Evolutionary conservation across 2,329 filamentous ascomycete species (phyloP), one percentile per base, ranked within the genome.

Genomic region (Amphichorda felina): DNA sequence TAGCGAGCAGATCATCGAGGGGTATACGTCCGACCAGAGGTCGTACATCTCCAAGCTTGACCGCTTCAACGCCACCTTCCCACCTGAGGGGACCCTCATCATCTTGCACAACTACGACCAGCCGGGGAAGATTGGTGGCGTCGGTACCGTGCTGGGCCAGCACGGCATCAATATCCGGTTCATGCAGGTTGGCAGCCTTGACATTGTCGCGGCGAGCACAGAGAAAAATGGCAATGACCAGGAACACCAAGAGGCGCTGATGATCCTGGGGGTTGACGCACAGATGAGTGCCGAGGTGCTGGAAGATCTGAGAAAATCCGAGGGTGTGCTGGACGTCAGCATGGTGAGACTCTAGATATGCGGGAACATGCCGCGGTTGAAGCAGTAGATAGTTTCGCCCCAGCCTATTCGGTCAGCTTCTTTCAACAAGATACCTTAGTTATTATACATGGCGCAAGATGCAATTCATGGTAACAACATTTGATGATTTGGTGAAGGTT

Each of bases 81-180:
- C 73, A 9, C 82, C 83, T 0, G 71, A 81, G 40, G 83, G 83
- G 1, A 84, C 75, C 0, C 54, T 89, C 39, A 63, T 88, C n/a
- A 79, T 89, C 40, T 72, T 85, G 47, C 73, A 85, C 49, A 89
- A 89, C 59, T 87, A 83, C 48, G 83, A 91, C 50, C 70, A 78
- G 43, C 82, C 82, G 0, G 84, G 84, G 9, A 88, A 87, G 64
- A 89, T 91, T 51, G 84, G 84, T 2, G 75, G 76, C 26, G 83
- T 91, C 3, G 84, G 84, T 1, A 77, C 68, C 39, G 67, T 77
- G 35, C 59, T 89, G 18, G 84, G 83, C 0, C 67, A 66, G 26
- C 71, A 80, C 26, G 75, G 74, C 0, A 75, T 91, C 35, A 91
- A 91, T 49, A 85, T 89, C 53, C 72, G 71, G 31, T 87, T 79